phyloP scores from a whole-genome alignment of 1,284 basidiomycete species.

The Leccinum griseonigrum region DNA sequence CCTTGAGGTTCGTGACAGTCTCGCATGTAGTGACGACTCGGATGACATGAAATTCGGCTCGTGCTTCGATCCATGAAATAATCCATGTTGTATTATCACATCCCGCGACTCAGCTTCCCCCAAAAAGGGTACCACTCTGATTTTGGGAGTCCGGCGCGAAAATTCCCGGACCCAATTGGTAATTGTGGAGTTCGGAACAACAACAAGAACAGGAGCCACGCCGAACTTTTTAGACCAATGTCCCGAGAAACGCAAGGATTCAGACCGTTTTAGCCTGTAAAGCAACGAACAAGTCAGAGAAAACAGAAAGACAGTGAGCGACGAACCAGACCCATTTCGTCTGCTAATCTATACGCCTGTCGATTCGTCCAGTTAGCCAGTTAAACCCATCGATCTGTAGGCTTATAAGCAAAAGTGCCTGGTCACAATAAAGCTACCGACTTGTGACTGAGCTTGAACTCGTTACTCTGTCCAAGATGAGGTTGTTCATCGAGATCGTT shows the following conservation, averaged over 20 bases:
- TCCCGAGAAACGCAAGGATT: conserved; percentile 83
- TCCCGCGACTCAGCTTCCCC: conserved; percentile 79
- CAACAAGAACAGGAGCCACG: conserved; percentile 79
- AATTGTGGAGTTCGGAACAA: conserved; percentile 94
- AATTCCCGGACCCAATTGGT: conserved; percentile 89
- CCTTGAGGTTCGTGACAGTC: conserved; percentile 60
- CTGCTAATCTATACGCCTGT: conserved; percentile 92
- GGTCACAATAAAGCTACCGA: conserved; percentile 27
- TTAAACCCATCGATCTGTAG: conserved; percentile 85
- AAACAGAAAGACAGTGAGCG: background rate
- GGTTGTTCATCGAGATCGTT: conserved; percentile 45
- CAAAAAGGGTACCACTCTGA: conserved; percentile 81
- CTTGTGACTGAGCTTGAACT: conserved; percentile 79
- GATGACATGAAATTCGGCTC: conserved; percentile 71
- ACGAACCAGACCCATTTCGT: conserved; percentile 92
- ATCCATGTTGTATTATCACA: conserved; percentile 80
- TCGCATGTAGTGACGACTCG: conserved; percentile 87
- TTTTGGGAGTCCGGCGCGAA: conserved; percentile 83
- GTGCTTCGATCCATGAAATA: conserved; percentile 60
- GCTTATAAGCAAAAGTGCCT: conserved; percentile 8
- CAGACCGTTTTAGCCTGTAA: conserved; percentile 90
- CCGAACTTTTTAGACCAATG: conserved; percentile 58
- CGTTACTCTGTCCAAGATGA: conserved; percentile 60
- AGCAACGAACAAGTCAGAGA: conserved; percentile 2
- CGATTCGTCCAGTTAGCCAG: conserved; percentile 90